Evolutionary conservation across 116 monocot genomes (phyloP).

Genomic region (Phalaenopsis hybrid): DNA sequence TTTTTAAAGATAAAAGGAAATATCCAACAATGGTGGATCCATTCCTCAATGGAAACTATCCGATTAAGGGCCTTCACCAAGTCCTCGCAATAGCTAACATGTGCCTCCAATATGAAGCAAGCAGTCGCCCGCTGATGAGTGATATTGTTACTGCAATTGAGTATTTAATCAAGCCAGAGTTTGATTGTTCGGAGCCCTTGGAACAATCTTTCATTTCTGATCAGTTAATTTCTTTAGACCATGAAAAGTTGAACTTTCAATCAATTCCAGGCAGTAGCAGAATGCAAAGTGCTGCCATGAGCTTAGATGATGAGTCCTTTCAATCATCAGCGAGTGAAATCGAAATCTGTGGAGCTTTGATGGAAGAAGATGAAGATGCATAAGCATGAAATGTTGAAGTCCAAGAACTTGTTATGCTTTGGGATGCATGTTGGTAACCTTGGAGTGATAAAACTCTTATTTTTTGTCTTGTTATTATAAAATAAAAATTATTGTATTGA

Average conservation of each 20-base stretch:
- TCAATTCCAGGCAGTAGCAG: not conserved
- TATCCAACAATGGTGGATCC: constrained; percentile 86
- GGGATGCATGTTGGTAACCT: not conserved
- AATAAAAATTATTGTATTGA: no score
- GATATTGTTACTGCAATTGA: constrained; percentile 91
- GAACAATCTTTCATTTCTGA: not conserved
- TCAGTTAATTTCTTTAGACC: not conserved
- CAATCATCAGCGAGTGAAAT: not conserved
- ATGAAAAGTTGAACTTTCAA: not conserved
- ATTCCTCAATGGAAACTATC: constrained; percentile 45
- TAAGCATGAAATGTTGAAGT: not conserved
- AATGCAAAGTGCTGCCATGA: not conserved
- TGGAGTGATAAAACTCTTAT: not conserved
- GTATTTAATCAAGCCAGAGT: constrained; percentile 30
- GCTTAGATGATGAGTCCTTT: constrained; percentile 7
- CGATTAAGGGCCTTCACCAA: constrained; percentile 66
- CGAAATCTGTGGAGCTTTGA: not conserved
- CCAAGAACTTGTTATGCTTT: not conserved
- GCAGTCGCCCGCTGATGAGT: constrained; percentile 63
- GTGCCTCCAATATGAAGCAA: constrained; percentile 88
- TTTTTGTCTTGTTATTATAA: not conserved
- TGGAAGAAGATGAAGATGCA: not conserved
- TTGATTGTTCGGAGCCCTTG: not conserved
- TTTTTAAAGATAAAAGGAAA: constrained; percentile 70
- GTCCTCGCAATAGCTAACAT: constrained; percentile 88